Evolutionary conservation across 2,329 filamentous ascomycete species (phyloP).

Genomic region (Hypomyces perniciosus): DNA sequence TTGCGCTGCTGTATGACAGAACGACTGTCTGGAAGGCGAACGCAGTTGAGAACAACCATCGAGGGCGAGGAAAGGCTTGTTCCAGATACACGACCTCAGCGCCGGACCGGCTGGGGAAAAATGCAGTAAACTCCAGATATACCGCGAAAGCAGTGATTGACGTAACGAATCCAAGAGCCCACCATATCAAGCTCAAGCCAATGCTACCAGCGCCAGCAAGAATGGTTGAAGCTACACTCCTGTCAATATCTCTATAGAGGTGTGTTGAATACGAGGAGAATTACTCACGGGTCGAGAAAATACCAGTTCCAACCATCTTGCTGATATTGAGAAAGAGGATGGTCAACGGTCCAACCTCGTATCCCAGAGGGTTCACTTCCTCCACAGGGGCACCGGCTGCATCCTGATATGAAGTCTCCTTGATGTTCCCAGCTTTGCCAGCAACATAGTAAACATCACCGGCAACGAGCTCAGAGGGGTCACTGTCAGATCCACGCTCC

Average conservation of each 20-base stretch:
- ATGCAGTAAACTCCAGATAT: slow-evolving; percentile 59
- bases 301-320: slow-evolving; percentile 58
- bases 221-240: slow-evolving; percentile 46
- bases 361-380: slow-evolving; percentile 51
- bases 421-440: slow-evolving; percentile 37
- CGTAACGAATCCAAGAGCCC: slow-evolving; percentile 57
- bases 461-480: slow-evolving; percentile 6
- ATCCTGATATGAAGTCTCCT: slow-evolving; percentile 51
- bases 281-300: slow-evolving; percentile 57
- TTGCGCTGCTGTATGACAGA: slow-evolving; percentile 60
- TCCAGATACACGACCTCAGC: slow-evolving; percentile 64
- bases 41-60: slow-evolving; percentile 56
- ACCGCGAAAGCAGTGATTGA: slow-evolving; percentile 49
- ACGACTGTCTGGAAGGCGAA: slow-evolving; percentile 60
- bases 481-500: slow-evolving; percentile 13
- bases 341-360: slow-evolving; percentile 49
- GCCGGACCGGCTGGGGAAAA: slow-evolving; percentile 61
- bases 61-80: slow-evolving; percentile 59
- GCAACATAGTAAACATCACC: slow-evolving; percentile 7
- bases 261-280: background rate
- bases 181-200: slow-evolving; percentile 57
- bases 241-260: background rate
- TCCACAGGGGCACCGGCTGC: slow-evolving; percentile 58
- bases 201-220: slow-evolving; percentile 55
- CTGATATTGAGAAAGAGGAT: slow-evolving; percentile 56